phyloP scores from a whole-genome alignment of 768 basidiomycete genomes.

The Gymnopilus dilepis region DNA sequence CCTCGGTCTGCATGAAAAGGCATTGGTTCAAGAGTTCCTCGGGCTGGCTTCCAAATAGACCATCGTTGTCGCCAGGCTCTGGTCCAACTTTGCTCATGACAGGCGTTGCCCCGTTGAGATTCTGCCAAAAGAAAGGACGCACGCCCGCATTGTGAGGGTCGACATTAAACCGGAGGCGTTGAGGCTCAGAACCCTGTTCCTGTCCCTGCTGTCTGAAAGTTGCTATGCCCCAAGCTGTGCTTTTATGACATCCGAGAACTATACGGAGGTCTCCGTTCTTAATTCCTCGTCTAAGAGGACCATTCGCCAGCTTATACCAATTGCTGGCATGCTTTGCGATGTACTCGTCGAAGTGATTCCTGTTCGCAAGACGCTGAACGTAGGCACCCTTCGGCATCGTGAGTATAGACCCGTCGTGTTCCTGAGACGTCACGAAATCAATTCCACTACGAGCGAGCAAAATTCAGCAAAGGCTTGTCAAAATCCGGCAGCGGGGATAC shows the following conservation, averaged over 20 bases:
- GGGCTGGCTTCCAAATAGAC: not conserved
- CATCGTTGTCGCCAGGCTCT: conserved; percentile 17
- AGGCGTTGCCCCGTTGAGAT: not conserved
- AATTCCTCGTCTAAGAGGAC: conserved; percentile 15
- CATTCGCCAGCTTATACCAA: conserved; percentile 25
- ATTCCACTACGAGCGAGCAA: not conserved
- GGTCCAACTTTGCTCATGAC: conserved; percentile 18
- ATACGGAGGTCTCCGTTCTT: conserved; percentile 32
- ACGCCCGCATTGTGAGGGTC: not conserved
- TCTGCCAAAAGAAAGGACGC: conserved; percentile 9
- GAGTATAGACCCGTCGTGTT: conserved; percentile 23
- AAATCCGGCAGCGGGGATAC: not conserved
- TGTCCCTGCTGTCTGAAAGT: conserved; percentile 16
- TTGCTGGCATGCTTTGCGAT: conserved; percentile 14
- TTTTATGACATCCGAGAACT: conserved; percentile 32
- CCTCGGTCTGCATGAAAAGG: conserved; percentile 10
- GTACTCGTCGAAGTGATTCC: conserved; percentile 10
- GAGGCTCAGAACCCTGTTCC: conserved; percentile 3
- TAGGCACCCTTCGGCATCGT: conserved; percentile 23
- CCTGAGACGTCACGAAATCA: conserved; percentile 15
- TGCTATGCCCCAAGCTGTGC: conserved; percentile 30
- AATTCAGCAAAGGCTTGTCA: not conserved
- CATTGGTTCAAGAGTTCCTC: conserved; percentile 16
- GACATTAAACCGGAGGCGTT: not conserved
- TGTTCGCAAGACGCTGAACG: conserved; percentile 16